Evolutionary conservation across 1,284 basidiomycete genomes (phyloP).

Genomic region (Papiliotrema laurentii): DNA sequence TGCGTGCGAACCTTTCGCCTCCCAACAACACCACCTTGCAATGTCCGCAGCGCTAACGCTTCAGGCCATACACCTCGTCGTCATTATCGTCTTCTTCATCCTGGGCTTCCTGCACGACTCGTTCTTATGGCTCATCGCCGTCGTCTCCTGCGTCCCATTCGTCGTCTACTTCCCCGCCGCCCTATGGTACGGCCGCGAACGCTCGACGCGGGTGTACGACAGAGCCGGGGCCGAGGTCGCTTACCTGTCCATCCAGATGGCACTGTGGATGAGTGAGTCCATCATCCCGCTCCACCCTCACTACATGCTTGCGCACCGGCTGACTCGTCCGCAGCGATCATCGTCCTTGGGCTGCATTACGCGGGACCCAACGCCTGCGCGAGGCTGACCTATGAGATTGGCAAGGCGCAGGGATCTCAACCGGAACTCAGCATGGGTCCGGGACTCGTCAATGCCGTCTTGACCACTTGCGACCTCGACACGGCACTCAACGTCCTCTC

Average conservation of each 20-base stretch:
- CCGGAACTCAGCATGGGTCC: not conserved
- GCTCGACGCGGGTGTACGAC: not conserved
- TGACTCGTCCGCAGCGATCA: not conserved
- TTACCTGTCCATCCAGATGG: not conserved
- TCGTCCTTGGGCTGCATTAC: not conserved
- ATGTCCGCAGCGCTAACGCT: not conserved
- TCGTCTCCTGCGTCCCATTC: not conserved
- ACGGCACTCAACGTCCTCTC: not conserved
- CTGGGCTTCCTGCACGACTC: not conserved
- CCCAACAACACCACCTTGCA: not conserved
- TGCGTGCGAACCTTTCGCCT: not conserved
- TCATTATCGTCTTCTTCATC: not conserved
- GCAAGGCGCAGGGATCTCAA: not conserved
- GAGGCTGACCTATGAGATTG: not conserved
- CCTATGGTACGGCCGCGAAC: not conserved
- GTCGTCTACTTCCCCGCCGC: not conserved
- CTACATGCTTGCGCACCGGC: not conserved
- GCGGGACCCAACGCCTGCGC: not conserved
- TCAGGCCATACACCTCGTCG: not conserved
- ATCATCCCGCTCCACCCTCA: not conserved
- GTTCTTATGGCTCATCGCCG: not conserved
- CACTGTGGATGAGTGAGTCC: not conserved
- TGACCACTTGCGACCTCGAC: not conserved
- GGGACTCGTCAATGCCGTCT: not conserved
- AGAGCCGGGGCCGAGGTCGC: not conserved